Percentiles rank a stretch among this genome's conserved stretches.
Evolutionary conservation across 108 stramenopile genomes (phyloP).

Genomic region (Mayamaea pseudoterrestris): DNA sequence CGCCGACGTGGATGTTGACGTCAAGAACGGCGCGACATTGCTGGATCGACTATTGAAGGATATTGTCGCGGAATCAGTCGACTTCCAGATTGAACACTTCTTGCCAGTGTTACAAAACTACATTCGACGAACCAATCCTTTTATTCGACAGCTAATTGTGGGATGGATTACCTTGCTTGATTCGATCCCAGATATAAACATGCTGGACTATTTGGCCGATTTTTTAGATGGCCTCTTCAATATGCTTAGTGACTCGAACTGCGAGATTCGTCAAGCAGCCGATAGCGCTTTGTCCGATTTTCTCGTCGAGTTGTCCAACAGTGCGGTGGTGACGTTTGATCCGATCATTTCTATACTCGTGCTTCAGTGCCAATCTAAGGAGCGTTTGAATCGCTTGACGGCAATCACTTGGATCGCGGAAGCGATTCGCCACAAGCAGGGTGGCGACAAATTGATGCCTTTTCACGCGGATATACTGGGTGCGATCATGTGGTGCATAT

Average conservation of each 20-base stretch:
- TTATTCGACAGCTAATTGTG: constrained; percentile 92
- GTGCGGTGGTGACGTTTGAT: constrained; percentile 85
- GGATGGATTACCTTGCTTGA: constrained; percentile 97
- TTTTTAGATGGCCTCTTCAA: constrained; percentile 95
- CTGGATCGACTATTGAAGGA: constrained; percentile 92
- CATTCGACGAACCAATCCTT: constrained; percentile 90
- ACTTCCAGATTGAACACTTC: constrained; percentile 92
- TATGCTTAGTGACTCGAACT: constrained; percentile 94
- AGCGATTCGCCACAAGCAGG: constrained; percentile 84
- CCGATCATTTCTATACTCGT: constrained; percentile 93
- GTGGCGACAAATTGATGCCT: constrained; percentile 80
- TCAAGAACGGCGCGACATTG: constrained; percentile 95
- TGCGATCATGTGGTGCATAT: constrained; percentile 88
- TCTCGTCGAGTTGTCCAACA: constrained; percentile 79
- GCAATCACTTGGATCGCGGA: constrained; percentile 93
- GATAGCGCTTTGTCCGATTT: constrained; percentile 80
- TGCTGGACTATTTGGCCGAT: constrained; percentile 93
- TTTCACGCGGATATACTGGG: constrained; percentile 87
- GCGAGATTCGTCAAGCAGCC: constrained; percentile 88
- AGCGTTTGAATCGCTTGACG: constrained; percentile 86
- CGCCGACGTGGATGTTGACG: constrained; percentile 95
- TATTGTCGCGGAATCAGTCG: constrained; percentile 89
- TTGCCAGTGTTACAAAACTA: constrained; percentile 93
- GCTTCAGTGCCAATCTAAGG: constrained; percentile 85
- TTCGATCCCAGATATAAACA: constrained; percentile 89